Percentiles rank a stretch among this genome's conserved stretches.
Conservation (phyloP, 768 basidiomycete species). For the Cyclocybe aegerita region DNA sequence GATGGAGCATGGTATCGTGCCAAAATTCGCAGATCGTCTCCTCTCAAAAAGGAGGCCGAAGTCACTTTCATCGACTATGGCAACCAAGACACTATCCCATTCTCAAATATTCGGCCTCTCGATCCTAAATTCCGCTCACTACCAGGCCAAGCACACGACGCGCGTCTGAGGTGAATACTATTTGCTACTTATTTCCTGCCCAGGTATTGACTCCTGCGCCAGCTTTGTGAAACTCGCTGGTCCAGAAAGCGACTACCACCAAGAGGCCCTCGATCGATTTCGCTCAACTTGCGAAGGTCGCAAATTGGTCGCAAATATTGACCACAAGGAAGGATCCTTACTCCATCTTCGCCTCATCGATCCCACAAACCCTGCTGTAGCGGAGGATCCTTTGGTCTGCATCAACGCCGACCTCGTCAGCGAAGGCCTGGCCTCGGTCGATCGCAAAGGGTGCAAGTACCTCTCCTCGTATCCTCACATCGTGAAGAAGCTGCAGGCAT, state of each 20-base stretch:
- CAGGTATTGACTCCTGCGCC: constrained; percentile 1
- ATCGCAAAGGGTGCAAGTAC: constrained; percentile 77
- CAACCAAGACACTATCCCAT: constrained; percentile 87
- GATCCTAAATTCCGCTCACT: constrained; percentile 88
- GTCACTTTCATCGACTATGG: constrained; percentile 96
- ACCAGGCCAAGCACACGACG: constrained; percentile 93
- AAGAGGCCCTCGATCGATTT: constrained; percentile 87
- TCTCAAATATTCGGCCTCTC: constrained; percentile 83
- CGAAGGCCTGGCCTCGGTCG: constrained; percentile 83
- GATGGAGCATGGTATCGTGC: constrained; percentile 97
- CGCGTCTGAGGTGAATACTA: constrained; percentile 70
- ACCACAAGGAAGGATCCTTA: constrained; percentile 74
- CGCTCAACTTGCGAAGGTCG: constrained; percentile 85
- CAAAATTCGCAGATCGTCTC: constrained; percentile 81
- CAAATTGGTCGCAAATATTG: constrained; percentile 94
- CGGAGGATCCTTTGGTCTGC: constrained; percentile 68
- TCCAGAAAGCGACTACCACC: constrained; percentile 81
- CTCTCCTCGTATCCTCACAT: constrained; percentile 68
- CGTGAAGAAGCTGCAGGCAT: constrained; percentile 60
- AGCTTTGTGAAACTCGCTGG: constrained; percentile 88
- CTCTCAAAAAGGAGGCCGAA: constrained; percentile 90
- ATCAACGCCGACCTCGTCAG: constrained; percentile 89
- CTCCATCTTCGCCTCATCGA: constrained; percentile 94
- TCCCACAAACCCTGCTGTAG: constrained; percentile 68
- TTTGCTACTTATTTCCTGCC: not conserved